These are phyloP conservation scores for Ustilago bromivora DNA, from an alignment of 1,284 basidiomycete species.

Conservation along the genomic window DNA sequence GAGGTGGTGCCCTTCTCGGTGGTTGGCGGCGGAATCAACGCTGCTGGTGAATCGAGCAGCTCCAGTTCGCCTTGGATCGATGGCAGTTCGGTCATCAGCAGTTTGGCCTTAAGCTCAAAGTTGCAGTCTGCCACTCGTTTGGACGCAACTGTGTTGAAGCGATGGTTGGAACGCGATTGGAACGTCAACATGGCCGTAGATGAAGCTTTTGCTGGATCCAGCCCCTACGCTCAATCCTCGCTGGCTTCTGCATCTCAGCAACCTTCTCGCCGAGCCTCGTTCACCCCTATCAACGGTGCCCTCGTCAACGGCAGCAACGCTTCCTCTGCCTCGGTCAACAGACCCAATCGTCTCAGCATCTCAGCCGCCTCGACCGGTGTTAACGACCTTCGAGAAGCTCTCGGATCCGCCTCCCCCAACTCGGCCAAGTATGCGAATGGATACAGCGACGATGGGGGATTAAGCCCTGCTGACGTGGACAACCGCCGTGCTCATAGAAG, in stretches of 20 bases:
- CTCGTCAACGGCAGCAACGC: conserved; percentile 40
- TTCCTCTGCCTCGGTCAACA: conserved; percentile 30
- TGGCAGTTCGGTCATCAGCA: conserved; percentile 32
- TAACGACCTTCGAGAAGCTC: conserved; percentile 52
- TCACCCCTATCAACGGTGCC: conserved; percentile 38
- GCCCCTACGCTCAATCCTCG: conserved; percentile 36
- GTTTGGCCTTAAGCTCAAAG: conserved; percentile 47
- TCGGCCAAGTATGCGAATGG: conserved; percentile 26
- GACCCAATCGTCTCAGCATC: conserved; percentile 25
- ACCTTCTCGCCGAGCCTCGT: conserved; percentile 40
- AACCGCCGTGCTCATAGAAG: conserved; percentile 41
- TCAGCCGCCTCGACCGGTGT: conserved; percentile 42
- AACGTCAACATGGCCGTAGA: conserved; percentile 60
- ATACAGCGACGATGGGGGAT: conserved; percentile 19
- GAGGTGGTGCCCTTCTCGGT: conserved; percentile 51
- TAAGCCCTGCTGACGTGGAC: conserved; percentile 20
- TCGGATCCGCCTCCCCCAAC: conserved; percentile 26
- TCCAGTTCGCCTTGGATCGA: conserved; percentile 42
- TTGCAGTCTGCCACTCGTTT: conserved; percentile 57
- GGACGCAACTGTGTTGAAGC: conserved; percentile 42
- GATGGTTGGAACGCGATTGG: conserved; percentile 66
- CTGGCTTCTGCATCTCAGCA: conserved; percentile 24
- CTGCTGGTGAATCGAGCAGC: conserved; percentile 38
- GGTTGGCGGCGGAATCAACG: conserved; percentile 29
- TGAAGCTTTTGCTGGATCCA: conserved; percentile 52